A percentile compares a stretch with the other conserved stretches of the same genome.
Evolutionary conservation across 441 rosid genomes (phyloP).

Genomic region (Gossypium trilobum): DNA sequence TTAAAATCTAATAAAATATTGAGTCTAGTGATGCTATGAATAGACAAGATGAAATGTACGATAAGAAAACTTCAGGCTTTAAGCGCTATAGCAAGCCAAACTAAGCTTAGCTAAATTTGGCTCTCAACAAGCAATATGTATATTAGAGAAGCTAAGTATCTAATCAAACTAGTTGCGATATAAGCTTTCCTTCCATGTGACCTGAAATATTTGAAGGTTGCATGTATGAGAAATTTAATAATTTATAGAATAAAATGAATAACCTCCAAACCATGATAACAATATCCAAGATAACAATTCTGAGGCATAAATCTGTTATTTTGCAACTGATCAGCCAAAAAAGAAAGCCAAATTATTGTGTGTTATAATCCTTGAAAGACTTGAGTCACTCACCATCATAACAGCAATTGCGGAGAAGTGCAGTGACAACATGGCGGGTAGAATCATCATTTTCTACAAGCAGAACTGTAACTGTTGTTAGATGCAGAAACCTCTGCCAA

Average conservation of each 20-base stretch:
- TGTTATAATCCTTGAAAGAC: not conserved
- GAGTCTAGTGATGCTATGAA: not conserved
- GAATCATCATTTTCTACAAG: conserved; percentile 65
- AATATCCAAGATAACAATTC: not conserved
- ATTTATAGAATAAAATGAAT: not conserved
- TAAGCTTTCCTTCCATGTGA: not conserved
- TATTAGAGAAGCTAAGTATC: not conserved
- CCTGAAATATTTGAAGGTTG: not conserved
- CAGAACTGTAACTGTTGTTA: conserved; percentile 53
- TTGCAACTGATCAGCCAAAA: not conserved
- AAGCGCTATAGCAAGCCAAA: not conserved
- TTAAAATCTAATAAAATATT: not conserved
- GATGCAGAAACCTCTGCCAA: conserved; percentile 66
- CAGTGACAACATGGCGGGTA: conserved; percentile 60
- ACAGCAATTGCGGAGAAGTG: conserved; percentile 60
- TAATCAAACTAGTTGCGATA: not conserved
- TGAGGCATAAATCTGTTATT: not conserved
- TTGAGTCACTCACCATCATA: conserved; percentile 47
- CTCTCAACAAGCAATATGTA: not conserved
- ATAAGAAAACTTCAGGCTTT: not conserved
- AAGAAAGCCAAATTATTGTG: not conserved
- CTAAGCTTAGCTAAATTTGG: not conserved
- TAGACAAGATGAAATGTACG: not conserved
- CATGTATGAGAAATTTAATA: not conserved
- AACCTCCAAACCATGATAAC: not conserved